Base-by-base conservation (phyloP, 345 rosid genomes). In the Eucalyptus lansdowneana region DNA sequence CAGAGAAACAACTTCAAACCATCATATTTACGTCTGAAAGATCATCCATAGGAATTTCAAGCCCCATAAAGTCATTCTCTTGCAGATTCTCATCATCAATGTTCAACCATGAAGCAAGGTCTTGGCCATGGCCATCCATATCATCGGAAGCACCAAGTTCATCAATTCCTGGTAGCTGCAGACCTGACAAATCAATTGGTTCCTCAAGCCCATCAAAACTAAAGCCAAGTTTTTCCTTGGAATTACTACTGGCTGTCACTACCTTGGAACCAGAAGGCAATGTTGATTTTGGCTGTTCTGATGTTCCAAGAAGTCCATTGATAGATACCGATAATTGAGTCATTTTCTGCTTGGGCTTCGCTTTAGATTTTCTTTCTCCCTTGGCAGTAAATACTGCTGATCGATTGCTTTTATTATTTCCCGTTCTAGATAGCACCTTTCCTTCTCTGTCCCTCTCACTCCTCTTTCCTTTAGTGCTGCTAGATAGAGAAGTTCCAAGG, bases 11-110 rank as follows among this genome's bases (percentile, higher is more conserved):
- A 91, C 94, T 93, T 97, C 94, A 98, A 92, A 98, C 97, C 98
- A 96, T 97, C 99, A 97, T 96, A 92, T 97, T 95, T 87, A 98
- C 92, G 94, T 98, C 99, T 81, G 99, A 93, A 91, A 98, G 98
- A 91, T 98, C 99, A 91, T 98, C 99, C 99, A 96, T 97, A 65
- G 99, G 99, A 92, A 98, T 98, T 92, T 97, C 97, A 89, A 98
- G 99, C 89, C 99, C 99, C 94, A 95, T 94, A 89, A 96, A 96
- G 92, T 96, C 99, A 87, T 94, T 92, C 91, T 97, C 99, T 91
- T 94, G 99, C 91, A 97, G 94, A 88, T 94, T 97, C 88, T 97
- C 99, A 42, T 98, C 99, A 88, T 97, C 99, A 87, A 98, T 95
- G 93, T 95, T 96, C 93, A 98, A 93, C 99, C 99, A 98, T 45